Evolutionary conservation across 164 flowering plant genomes (phyloP).

Genomic region (Umbellularia californica): DNA sequence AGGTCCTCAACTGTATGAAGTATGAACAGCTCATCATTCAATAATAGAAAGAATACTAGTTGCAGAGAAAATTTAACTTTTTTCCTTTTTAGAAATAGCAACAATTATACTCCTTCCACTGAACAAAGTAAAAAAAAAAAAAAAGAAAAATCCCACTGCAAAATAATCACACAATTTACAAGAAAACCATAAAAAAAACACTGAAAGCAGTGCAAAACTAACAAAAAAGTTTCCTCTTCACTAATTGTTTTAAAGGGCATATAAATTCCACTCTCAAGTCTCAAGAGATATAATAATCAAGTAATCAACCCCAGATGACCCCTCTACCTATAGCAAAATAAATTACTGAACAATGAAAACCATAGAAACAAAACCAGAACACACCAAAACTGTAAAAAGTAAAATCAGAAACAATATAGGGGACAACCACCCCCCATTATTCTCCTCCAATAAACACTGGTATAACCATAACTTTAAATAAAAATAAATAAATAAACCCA

Average conservation of each 20-base stretch:
- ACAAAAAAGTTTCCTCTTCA: background rate
- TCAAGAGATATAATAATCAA: no score
- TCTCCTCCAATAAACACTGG: no score
- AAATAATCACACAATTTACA: background rate
- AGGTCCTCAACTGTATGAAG: background rate
- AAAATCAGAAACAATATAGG: no score
- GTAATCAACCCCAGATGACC: no score
- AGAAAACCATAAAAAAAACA: no score
- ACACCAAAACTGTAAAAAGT: background rate
- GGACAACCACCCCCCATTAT: no score
- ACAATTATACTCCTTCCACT: background rate
- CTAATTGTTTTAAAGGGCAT: no score
- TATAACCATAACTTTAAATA: background rate
- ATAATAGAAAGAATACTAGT: background rate
- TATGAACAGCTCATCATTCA: background rate
- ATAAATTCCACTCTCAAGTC: no score
- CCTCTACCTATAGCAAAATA: background rate
- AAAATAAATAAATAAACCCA: background rate
- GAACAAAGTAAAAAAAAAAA: no score
- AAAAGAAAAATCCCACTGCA: background rate
- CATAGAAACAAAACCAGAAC: background rate
- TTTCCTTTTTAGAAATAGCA: background rate
- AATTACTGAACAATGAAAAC: background rate
- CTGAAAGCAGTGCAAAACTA: background rate
- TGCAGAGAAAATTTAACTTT: background rate